Conservation (phyloP, 805 yeast species). For the Pichia pseudocactophila region DNA sequence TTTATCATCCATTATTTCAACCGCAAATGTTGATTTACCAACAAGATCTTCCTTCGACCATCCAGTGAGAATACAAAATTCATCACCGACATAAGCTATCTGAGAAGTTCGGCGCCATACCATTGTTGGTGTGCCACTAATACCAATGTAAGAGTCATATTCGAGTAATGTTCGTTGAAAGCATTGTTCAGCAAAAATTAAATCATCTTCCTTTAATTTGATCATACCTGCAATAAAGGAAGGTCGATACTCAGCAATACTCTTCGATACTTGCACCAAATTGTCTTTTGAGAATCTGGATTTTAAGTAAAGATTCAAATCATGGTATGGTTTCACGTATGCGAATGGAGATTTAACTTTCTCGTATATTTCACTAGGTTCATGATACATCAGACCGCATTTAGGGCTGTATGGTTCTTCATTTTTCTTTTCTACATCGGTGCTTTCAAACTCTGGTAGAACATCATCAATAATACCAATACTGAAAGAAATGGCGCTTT, state of each 20-base stretch:
- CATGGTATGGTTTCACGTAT: slow-evolving; percentile 87
- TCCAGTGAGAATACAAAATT: slow-evolving; percentile 83
- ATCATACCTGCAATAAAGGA: slow-evolving; percentile 89
- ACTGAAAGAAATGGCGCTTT: slow-evolving; percentile 38
- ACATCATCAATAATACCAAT: slow-evolving; percentile 35
- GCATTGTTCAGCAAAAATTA: slow-evolving; percentile 92
- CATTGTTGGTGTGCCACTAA: slow-evolving; percentile 88
- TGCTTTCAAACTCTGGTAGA: slow-evolving; percentile 1
- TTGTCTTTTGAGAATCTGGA: slow-evolving; percentile 54
- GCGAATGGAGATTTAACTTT: slow-evolving; percentile 69
- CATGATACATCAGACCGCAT: slow-evolving; percentile 41
- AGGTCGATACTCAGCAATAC: slow-evolving; percentile 87
- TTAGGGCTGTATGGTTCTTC: slow-evolving; percentile 9
- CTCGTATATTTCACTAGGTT: slow-evolving; percentile 75
- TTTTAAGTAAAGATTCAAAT: slow-evolving; percentile 62
- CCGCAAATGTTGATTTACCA: slow-evolving; percentile 60
- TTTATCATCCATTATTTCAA: slow-evolving; percentile 78
- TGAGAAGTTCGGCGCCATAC: slow-evolving; percentile 96
- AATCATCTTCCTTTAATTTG: slow-evolving; percentile 79
- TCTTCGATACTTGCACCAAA: slow-evolving; percentile 72
- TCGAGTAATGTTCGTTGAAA: slow-evolving; percentile 88
- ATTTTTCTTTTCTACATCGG: neutral
- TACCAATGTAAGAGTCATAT: slow-evolving; percentile 73
- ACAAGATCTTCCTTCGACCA: slow-evolving; percentile 71
- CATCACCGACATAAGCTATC: slow-evolving; percentile 91